These are phyloP conservation scores for Leccinum pachyderme DNA, from an alignment of 1,284 basidiomycete genomes.

Conservation along the genomic window DNA sequence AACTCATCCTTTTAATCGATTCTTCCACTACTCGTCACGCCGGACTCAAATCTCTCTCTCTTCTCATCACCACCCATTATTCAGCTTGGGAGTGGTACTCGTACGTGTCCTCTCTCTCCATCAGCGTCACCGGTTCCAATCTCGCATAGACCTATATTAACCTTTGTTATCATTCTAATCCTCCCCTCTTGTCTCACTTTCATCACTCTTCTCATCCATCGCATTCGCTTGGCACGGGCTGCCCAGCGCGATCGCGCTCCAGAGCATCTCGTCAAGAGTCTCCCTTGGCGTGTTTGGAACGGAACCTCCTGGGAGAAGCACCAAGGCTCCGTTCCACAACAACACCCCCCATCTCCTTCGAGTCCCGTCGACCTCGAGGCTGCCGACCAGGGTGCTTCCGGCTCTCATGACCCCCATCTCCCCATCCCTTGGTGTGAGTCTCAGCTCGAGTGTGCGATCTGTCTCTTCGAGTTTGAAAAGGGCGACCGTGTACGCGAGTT, in stretches of 20 bases:
- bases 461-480: constrained; percentile 78
- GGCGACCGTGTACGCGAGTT: constrained; percentile 87
- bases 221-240: constrained; percentile 70
- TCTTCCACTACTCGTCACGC: constrained; percentile 74
- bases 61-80: constrained; percentile 75
- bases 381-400: constrained; percentile 36
- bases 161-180: constrained; percentile 76
- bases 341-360: constrained; percentile 27
- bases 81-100: constrained; percentile 86
- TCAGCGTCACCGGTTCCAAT: constrained; percentile 8
- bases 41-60: constrained; percentile 66
- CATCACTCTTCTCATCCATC: constrained; percentile 77
- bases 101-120: constrained; percentile 43
- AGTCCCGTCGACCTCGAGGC: constrained; percentile 40
- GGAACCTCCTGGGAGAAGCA: constrained; percentile 77
- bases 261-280: constrained; percentile 67
- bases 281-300: constrained; percentile 81
- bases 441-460: constrained; percentile 86
- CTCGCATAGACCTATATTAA: constrained; percentile 66
- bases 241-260: constrained; percentile 80
- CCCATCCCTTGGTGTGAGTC: constrained; percentile 69
- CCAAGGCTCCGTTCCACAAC: constrained; percentile 40
- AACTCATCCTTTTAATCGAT: constrained; percentile 57
- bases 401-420: constrained; percentile 39
- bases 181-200: constrained; percentile 81